Percentiles rank a stretch among this genome's conserved stretches.
Evolutionary conservation across 2,329 filamentous ascomycete species (phyloP).

Genomic region (Fusarium sarcochroum): DNA sequence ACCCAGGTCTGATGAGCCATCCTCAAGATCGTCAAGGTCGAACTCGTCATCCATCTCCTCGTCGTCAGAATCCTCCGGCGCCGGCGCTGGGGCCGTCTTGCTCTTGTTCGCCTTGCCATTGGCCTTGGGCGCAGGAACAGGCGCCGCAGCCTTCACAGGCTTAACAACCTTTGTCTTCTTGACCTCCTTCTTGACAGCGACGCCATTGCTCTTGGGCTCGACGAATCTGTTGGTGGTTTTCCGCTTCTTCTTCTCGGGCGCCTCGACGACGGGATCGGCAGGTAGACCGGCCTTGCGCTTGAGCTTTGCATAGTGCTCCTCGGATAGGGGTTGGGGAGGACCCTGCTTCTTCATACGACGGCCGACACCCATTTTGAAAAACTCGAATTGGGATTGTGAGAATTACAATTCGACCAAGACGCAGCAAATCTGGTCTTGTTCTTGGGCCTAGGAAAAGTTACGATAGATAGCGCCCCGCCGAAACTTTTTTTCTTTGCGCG

Average conservation of each 20-base stretch:
- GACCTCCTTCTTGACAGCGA: conserved; percentile 47
- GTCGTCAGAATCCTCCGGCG: conserved; percentile 62
- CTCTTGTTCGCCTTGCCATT: conserved; percentile 51
- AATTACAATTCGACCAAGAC: conserved; percentile 34
- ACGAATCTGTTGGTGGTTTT: conserved; percentile 52
- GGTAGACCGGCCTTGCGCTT: conserved; percentile 88
- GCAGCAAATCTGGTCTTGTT: conserved; percentile 38
- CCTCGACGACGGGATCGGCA: conserved; percentile 70
- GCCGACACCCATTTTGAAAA: conserved; percentile 82
- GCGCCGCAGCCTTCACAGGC: conserved; percentile 51
- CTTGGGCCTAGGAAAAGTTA: conserved; percentile 42
- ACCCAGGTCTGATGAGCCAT: conserved; percentile 57
- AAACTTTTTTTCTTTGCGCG: conserved; percentile 56
- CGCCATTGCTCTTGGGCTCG: conserved; percentile 50
- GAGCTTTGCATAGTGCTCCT: conserved; percentile 80
- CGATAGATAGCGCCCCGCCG: conserved; percentile 52
- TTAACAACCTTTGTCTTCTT: conserved; percentile 54
- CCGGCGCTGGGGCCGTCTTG: conserved; percentile 55
- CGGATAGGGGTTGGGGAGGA: conserved; percentile 84
- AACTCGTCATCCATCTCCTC: conserved; percentile 56
- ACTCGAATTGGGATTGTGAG: conserved; percentile 13
- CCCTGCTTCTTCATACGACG: conserved; percentile 98
- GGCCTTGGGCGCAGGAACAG: conserved; percentile 44
- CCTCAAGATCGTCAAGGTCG: conserved; percentile 64
- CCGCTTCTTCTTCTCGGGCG: conserved; percentile 74